phyloP scores from a whole-genome alignment of 306 rosid genomes.

The Boehmeria nivea region DNA sequence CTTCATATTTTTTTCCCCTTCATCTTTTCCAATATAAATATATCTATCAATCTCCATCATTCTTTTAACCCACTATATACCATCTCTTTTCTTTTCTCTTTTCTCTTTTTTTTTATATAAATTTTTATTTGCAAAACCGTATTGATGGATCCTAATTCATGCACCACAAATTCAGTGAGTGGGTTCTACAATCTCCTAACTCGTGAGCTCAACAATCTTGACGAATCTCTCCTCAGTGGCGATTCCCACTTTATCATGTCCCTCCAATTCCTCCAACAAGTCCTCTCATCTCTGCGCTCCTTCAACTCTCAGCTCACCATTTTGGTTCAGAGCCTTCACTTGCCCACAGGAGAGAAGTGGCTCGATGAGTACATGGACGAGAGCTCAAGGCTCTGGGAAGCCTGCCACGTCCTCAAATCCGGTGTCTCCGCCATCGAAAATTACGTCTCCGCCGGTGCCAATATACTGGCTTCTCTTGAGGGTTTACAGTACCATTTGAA shows the following conservation, averaged over 20 bases:
- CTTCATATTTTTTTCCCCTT: conserved; percentile 12
- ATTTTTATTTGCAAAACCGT: no score
- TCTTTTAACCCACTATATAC: conserved; percentile 16
- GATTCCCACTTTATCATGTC: conserved; percentile 58
- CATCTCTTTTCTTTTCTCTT: not conserved
- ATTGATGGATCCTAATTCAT: conserved; percentile 52
- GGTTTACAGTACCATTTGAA: conserved; percentile 38
- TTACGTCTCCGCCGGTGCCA: conserved; percentile 30
- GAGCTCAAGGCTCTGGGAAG: conserved; percentile 75
- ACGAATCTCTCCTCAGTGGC: conserved; percentile 26
- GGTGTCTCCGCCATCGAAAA: conserved; percentile 58
- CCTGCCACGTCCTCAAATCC: conserved; percentile 67
- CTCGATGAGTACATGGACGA: conserved; percentile 92
- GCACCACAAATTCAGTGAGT: conserved; percentile 64
- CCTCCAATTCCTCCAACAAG: conserved; percentile 59
- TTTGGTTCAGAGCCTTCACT: conserved; percentile 57
- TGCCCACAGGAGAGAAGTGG: conserved; percentile 86
- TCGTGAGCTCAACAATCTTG: conserved; percentile 57
- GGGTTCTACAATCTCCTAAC: conserved; percentile 69
- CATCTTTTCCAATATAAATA: conserved; percentile 15
- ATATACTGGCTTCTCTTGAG: conserved; percentile 48
- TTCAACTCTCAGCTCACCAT: conserved; percentile 63
- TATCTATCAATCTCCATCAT: conserved; percentile 45
- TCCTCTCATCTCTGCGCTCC: conserved; percentile 57
- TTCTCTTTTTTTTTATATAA: not conserved